Conservation (phyloP, 495 filamentous ascomycete species). For the Hypoxylon crocopeplum region DNA sequence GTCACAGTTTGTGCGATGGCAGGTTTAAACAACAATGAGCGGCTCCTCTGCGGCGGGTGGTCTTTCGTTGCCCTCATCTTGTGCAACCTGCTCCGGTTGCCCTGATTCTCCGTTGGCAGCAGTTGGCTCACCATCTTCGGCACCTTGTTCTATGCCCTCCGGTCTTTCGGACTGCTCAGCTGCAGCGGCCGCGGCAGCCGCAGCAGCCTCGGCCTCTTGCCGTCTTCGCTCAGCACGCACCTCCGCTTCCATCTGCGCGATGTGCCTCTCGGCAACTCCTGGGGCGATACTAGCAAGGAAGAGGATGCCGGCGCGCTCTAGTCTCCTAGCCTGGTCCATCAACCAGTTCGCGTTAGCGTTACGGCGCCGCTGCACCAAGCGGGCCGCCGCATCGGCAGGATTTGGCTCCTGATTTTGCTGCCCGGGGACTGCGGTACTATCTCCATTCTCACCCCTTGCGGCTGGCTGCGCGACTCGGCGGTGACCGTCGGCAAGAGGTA, state of each 20-base stretch:
- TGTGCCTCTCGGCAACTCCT: constrained; percentile 83
- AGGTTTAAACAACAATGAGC: constrained; percentile 11
- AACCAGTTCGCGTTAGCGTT: constrained; percentile 59
- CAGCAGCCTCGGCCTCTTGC: constrained; percentile 55
- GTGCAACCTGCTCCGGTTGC: neutral
- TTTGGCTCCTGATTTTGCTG: constrained; percentile 43
- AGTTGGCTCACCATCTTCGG: neutral
- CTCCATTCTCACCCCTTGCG: constrained; percentile 31
- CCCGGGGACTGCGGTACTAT: constrained; percentile 10
- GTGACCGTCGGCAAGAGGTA: constrained; percentile 58
- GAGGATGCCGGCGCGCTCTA: constrained; percentile 78
- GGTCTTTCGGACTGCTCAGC: constrained; percentile 13
- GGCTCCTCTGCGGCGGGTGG: constrained; percentile 12
- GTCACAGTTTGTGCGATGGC: too few species aligned
- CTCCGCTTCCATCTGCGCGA: constrained; percentile 70
- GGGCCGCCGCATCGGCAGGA: constrained; percentile 60
- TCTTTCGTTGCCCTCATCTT: constrained; percentile 4
- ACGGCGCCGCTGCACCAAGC: constrained; percentile 60
- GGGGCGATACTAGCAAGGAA: constrained; percentile 87
- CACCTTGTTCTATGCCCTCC: too few species aligned
- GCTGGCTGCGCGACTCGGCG: constrained; percentile 33
- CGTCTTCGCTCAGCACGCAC: constrained; percentile 62
- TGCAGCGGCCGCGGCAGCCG: constrained; percentile 36
- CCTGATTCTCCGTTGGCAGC: neutral
- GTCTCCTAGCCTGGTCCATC: constrained; percentile 62